Percentiles rank a stretch among this genome's conserved stretches.
phyloP scores from a whole-genome alignment of 73 alveolate species.

The Tetrahymena elliotti region DNA sequence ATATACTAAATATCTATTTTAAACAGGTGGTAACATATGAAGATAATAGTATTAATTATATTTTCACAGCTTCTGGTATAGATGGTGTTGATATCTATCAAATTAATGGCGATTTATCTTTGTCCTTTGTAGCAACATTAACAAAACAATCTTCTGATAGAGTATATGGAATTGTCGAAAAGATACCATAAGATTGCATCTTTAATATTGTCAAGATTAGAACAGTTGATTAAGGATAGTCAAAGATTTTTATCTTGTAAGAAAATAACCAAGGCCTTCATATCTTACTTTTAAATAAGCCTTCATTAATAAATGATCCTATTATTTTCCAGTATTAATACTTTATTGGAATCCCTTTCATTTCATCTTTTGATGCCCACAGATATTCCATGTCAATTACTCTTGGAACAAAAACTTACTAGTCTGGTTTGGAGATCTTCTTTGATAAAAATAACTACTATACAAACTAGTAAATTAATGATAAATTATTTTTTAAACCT shows the following conservation, averaged over 20 bases:
- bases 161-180: no score
- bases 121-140: not conserved
- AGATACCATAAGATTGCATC: not conserved
- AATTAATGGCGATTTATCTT: not conserved
- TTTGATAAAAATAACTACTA: not conserved
- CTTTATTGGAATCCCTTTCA: not conserved
- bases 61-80: not conserved
- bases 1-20: no score
- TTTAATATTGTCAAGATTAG: not conserved
- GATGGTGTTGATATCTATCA: not conserved
- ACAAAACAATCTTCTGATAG: not conserved
- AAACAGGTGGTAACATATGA: not conserved
- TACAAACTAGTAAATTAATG: not conserved
- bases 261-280: not conserved
- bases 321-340: not conserved
- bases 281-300: not conserved
- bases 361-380: not conserved
- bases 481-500: not conserved
- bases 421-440: not conserved
- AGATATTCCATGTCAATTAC: not conserved
- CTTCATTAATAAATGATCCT: not conserved
- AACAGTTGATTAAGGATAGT: not conserved
- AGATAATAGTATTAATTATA: not conserved
- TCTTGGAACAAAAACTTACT: not conserved
- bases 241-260: not conserved